phyloP scores from a whole-genome alignment of 139 green algal species.

The Chlamydomonas incerta region DNA sequence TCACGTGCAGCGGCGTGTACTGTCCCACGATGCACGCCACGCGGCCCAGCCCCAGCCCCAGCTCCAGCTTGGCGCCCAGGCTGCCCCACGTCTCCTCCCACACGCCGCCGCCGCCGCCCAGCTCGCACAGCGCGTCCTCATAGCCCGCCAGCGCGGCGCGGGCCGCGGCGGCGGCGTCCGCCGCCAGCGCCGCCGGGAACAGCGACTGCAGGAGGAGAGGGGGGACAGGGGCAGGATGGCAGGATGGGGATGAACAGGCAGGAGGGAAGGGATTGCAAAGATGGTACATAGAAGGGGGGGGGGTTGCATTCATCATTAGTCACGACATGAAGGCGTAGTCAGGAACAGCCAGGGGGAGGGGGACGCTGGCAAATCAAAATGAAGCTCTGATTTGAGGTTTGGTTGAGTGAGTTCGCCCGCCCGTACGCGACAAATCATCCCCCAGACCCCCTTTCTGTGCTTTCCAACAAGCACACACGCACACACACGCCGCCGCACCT shows the following conservation, averaged over 20 bases:
- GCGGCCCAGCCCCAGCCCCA: conserved; percentile 22
- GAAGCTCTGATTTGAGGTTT: no score
- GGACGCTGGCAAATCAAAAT: no score
- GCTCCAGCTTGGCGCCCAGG: background rate
- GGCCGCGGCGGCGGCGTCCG: background rate
- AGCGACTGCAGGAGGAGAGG: background rate
- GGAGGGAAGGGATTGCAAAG: no score
- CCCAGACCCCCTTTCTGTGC: no score
- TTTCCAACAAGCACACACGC: background rate
- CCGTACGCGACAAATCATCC: no score
- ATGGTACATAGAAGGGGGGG: no score
- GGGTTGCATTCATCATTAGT: no score
- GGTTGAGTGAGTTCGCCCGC: no score
- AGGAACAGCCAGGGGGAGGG: no score
- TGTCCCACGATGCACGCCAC: conserved; percentile 33
- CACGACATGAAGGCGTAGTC: no score
- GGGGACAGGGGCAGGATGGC: background rate
- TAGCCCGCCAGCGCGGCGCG: background rate
- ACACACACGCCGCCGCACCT: background rate
- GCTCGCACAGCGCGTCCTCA: background rate
- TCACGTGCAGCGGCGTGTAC: conserved; percentile 41
- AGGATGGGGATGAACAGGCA: no score
- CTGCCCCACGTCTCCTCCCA: conserved; percentile 10
- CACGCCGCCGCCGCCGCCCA: background rate
- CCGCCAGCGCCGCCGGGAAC: background rate